Percentiles rank a stretch among this genome's conserved stretches.
phyloP scores from a whole-genome alignment of 129 eudicot species.

The Arctium minus region DNA sequence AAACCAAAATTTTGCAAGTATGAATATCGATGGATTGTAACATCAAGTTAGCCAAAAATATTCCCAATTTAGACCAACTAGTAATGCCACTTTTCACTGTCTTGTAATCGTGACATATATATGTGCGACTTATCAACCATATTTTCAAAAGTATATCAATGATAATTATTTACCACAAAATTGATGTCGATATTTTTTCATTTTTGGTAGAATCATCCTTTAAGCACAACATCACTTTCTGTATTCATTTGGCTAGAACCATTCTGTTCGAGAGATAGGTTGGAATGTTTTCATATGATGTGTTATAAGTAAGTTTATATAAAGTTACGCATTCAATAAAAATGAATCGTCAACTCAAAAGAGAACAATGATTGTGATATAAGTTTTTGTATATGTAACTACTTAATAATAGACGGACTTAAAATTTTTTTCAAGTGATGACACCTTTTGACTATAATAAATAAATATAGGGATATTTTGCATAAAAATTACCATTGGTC shows the following conservation, averaged over 20 bases:
- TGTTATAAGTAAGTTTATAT: constrained; percentile 2
- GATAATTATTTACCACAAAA: background rate
- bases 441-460: no score
- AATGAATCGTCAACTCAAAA: background rate
- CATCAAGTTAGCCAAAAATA: background rate
- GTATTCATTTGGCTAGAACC: background rate
- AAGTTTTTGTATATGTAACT: background rate
- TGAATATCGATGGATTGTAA: background rate
- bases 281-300: background rate
- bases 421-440: background rate
- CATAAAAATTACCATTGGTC: no score
- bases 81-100: background rate
- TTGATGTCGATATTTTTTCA: background rate
- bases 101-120: background rate
- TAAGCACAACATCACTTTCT: background rate
- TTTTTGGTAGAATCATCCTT: constrained; percentile 19
- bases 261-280: background rate
- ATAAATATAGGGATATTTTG: no score
- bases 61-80: background rate
- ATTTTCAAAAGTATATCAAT: background rate
- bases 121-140: background rate
- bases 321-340: background rate
- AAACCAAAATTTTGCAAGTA: background rate
- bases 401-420: background rate
- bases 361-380: background rate